phyloP scores from a whole-genome alignment of 176 grass and related monocot species.

The Rhynchospora pubera region DNA sequence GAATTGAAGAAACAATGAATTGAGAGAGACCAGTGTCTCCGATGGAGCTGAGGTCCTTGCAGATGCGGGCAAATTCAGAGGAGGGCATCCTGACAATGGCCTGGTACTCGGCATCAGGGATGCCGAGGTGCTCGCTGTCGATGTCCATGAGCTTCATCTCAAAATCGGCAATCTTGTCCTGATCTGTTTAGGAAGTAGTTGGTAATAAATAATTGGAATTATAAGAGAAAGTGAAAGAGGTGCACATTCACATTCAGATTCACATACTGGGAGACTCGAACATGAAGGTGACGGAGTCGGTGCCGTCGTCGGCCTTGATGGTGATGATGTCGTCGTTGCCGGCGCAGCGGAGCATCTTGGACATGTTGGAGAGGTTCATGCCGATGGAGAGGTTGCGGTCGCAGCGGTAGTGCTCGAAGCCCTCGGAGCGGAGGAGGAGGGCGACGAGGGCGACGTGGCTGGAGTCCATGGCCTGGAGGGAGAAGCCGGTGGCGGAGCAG shows the following conservation, averaged over 20 bases:
- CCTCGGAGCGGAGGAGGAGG: conserved; percentile 76
- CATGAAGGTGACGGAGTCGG: conserved; percentile 95
- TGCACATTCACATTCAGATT: no score
- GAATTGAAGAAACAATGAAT: no score
- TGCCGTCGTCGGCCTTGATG: conserved; percentile 92
- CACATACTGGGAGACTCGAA: conserved; percentile 90
- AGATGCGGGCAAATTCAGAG: conserved; percentile 67
- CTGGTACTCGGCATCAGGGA: conserved; percentile 89
- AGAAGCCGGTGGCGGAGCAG: conserved; percentile 87
- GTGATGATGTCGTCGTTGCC: conserved; percentile 94
- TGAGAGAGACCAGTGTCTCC: conserved; percentile 83
- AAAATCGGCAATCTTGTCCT: conserved; percentile 88
- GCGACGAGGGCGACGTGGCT: conserved; percentile 94
- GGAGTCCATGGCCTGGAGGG: conserved; percentile 95
- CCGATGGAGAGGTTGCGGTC: conserved; percentile 99
- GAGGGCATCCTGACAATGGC: conserved; percentile 88
- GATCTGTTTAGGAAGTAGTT: conserved; percentile 33
- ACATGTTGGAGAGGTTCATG: conserved; percentile 94
- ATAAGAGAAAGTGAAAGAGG: no score
- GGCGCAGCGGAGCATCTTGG: conserved; percentile 95
- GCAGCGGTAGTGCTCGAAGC: conserved; percentile 98
- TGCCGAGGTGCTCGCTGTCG: conserved; percentile 77
- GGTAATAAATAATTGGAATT: no score
- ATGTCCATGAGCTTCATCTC: conserved; percentile 99
- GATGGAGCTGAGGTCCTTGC: conserved; percentile 91